Base-by-base conservation (phyloP, 768 basidiomycete species). In the Cystobasidium onofrii region DNA sequence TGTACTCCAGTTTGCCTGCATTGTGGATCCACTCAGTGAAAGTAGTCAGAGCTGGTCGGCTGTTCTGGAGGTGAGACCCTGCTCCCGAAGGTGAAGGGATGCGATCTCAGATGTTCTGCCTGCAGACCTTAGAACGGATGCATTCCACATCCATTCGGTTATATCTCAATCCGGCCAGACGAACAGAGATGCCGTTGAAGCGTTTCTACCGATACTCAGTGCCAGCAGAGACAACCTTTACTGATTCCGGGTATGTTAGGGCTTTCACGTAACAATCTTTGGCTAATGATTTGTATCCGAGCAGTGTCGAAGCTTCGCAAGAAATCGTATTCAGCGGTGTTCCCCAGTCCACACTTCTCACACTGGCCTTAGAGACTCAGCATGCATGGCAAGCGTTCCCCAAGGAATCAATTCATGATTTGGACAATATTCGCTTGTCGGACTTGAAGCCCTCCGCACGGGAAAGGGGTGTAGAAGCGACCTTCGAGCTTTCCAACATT, bases 331-430 rank as follows among this genome's bases (percentile, higher is more conserved):
- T 99, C 81, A 83, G 84, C 10, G 85, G 84, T 65, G 84, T 99
- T 10, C 93, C 95, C 0, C 80, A 85, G 1, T 89, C 93, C 13
- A 91, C 93, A 0, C 91, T 99, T 72, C 92, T 93, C 78, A 98
- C 95, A 0, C 85, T 98, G n/a, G 87, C 87, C 2, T 89, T 96
- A 86, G 95, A 98, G 64, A 88, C 92, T 1, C 91, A 90, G 4
- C 84, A 87, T 1, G 87, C 95, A 0, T 99, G 96, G 96, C 87
- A 97, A 7, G 93, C 92, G 31, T 88, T 91, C 13, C 96, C 95
- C 0, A 86, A 87, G 15, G 88, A 91, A 78, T 89, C 94, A 0
- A 83, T 88, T 0, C 91, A 96, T 76, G 95, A 99, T 80, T 86
- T 98, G 31, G 95, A 99, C 82, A 99, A 99, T 80, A 89, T 99